Conservation (phyloP, 2,329 filamentous ascomycete species). For the Penicillium sp. region DNA sequence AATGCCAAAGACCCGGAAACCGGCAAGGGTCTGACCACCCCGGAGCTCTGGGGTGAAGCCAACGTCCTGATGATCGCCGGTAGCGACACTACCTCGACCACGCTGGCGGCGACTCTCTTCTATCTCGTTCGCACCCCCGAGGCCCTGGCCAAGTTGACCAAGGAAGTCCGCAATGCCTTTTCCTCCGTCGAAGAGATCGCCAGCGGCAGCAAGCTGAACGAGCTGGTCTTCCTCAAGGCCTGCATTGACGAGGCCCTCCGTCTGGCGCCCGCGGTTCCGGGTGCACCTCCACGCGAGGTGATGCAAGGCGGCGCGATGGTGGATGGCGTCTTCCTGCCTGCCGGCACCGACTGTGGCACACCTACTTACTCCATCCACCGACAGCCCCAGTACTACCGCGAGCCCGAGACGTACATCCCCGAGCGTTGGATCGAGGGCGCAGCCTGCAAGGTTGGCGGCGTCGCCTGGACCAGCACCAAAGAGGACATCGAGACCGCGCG, state of each 20-base stretch:
- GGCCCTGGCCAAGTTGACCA: constrained; percentile 26
- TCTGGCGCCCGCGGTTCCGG: constrained; percentile 35
- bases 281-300: constrained; percentile 35
- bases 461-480: constrained; percentile 40
- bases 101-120: constrained; percentile 41
- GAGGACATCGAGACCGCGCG: constrained; percentile 51
- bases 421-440: constrained; percentile 59
- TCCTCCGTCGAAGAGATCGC: constrained; percentile 33
- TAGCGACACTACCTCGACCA: constrained; percentile 66
- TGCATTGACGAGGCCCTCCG: constrained; percentile 41
- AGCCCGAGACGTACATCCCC: constrained; percentile 54
- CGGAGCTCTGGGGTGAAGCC: constrained; percentile 65
- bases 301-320: constrained; percentile 34
- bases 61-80: constrained; percentile 67
- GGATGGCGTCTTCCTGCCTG: constrained; percentile 36
- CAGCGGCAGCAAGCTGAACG: constrained; percentile 29
- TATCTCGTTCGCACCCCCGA: constrained; percentile 34
- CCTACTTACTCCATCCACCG: constrained; percentile 66
- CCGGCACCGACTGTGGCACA: constrained; percentile 57
- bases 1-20: constrained; percentile 67
- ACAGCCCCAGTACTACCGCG: constrained; percentile 56
- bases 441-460: constrained; percentile 33
- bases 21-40: constrained; percentile 58
- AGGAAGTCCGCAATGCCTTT: constrained; percentile 35
- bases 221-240: constrained; percentile 36